phyloP scores from a whole-genome alignment of 2,329 filamentous ascomycete genomes.

The Fusarium burgessii region DNA sequence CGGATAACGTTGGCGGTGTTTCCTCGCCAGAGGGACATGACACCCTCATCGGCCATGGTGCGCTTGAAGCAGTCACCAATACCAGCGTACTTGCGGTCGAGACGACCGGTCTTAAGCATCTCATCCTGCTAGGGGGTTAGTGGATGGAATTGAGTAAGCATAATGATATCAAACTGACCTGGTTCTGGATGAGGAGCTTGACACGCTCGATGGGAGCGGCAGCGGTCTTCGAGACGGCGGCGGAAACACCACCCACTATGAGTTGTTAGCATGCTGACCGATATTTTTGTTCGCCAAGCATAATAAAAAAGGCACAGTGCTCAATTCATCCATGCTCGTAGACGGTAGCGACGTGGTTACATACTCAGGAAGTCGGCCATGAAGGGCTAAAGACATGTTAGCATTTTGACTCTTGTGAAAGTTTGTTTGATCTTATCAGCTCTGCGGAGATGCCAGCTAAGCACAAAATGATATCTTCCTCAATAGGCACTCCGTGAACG shows the following conservation, averaged over 20 bases:
- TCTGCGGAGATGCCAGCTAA: constrained; percentile 9
- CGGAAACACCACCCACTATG: constrained; percentile 99
- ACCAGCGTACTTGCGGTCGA: constrained; percentile 95
- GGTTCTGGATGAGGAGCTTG: constrained; percentile 99
- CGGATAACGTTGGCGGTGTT: constrained; percentile 99
- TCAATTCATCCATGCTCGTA: constrained; percentile 5
- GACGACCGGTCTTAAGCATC: constrained; percentile 99
- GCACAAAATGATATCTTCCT: neutral
- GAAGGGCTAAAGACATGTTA: constrained; percentile 75
- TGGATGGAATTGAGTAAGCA: neutral
- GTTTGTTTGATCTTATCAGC: neutral
- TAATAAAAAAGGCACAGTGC: neutral
- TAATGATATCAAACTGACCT: constrained; percentile 73
- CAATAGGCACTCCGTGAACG: neutral
- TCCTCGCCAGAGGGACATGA: constrained; percentile 96
- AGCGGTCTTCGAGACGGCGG: constrained; percentile 99
- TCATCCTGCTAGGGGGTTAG: constrained; percentile 80
- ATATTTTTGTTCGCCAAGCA: constrained; percentile 10
- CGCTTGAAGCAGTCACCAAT: constrained; percentile 96
- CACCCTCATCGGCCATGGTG: constrained; percentile 90
- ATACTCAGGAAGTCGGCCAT: constrained; percentile 98
- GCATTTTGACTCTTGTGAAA: constrained; percentile 17
- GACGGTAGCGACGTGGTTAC: constrained; percentile 58
- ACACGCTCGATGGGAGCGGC: constrained; percentile 99
- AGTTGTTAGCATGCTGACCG: constrained; percentile 27